Base-by-base conservation (phyloP, 2,329 filamentous ascomycete genomes). In the Ophiostoma himal-ulmi region DNA sequence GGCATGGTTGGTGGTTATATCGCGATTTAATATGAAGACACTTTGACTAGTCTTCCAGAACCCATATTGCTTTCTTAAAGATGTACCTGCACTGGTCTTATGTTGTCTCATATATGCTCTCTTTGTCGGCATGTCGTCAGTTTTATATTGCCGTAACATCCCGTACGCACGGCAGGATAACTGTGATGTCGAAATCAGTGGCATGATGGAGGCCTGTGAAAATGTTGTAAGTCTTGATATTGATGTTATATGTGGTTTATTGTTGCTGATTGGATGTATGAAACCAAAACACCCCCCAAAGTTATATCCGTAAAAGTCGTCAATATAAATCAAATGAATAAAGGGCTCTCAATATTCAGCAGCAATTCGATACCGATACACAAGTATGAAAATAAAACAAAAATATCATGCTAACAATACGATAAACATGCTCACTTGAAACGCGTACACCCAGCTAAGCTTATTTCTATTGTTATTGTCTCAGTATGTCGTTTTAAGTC, bases 381-480 rank as follows among this genome's bases (percentile, higher is more conserved):
- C 11, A 30, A 2, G 30, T 30, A 30, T 39, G 37, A 39, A 39
- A 13, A 20, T 48, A n/a, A n/a, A 20, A 3, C 30, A 30, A 30
- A 17, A 20, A 48, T 17, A 17, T 5, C 44, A 48, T 20, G 44
- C 30, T 57, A 20, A n/a, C 44, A 17, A 48, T 22, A 30, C 52
- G n/a, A 26, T 10, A 57, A 57, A 26, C 52, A 48, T 26, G 52
- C 52, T 57, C n/a, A 62, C 52, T 30, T 62, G 57, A 62, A 62
- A 62, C 57, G 14, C 20, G 17, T 11, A 34, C 57, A 8, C 57
- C 26, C 26, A 62, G 57, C 57, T 26, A 62, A 62, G 57, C 57
- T 30, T 11, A 14, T 57, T 22, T 62, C 57, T 22, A 17, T 62
- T 62, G 57, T 62, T 62, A 34, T 62, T 62, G 57, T 62, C 57